Percentiles rank a stretch among this genome's conserved stretches.
phyloP scores from a whole-genome alignment of 2,329 filamentous ascomycete species.

The Diplocarpon mali region DNA sequence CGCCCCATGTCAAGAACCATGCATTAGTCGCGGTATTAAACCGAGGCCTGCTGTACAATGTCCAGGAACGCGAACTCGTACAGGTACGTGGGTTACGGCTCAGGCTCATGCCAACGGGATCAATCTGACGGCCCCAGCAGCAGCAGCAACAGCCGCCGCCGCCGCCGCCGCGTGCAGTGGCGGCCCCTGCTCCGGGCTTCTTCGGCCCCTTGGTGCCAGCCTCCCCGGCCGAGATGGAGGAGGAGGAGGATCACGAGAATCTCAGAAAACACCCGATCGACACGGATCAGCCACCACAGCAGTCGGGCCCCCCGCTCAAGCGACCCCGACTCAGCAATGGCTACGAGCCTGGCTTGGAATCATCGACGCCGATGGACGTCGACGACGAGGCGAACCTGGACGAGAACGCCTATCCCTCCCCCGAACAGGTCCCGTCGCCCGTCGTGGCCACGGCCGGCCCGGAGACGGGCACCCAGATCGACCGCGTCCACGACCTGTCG shows the following conservation, averaged over 20 bases:
- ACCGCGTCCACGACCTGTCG: slow-evolving; percentile 50
- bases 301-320: slow-evolving; percentile 47
- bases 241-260: slow-evolving; percentile 25
- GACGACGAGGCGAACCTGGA: slow-evolving; percentile 36
- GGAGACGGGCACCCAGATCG: slow-evolving; percentile 52
- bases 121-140: slow-evolving; percentile 4
- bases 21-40: slow-evolving; percentile 53
- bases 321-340: slow-evolving; percentile 51
- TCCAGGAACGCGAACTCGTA: slow-evolving; percentile 40
- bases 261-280: slow-evolving; percentile 26
- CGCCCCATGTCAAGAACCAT: slow-evolving; percentile 53
- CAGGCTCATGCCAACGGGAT: background rate
- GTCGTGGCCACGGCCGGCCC: slow-evolving; percentile 47
- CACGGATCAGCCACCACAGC: slow-evolving; percentile 29
- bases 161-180: slow-evolving; percentile 12
- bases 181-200: slow-evolving; percentile 19
- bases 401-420: slow-evolving; percentile 55
- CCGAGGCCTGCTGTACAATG: slow-evolving; percentile 50
- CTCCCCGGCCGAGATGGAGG: slow-evolving; percentile 18
- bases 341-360: slow-evolving; percentile 41
- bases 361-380: slow-evolving; percentile 46
- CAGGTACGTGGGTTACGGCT: slow-evolving; percentile 22
- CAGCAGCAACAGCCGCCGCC: too few species aligned
- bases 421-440: slow-evolving; percentile 40
- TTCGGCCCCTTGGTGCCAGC: slow-evolving; percentile 26